Conservation (phyloP, 352 stramenopile genomes). For the Blastocystis sp. region DNA sequence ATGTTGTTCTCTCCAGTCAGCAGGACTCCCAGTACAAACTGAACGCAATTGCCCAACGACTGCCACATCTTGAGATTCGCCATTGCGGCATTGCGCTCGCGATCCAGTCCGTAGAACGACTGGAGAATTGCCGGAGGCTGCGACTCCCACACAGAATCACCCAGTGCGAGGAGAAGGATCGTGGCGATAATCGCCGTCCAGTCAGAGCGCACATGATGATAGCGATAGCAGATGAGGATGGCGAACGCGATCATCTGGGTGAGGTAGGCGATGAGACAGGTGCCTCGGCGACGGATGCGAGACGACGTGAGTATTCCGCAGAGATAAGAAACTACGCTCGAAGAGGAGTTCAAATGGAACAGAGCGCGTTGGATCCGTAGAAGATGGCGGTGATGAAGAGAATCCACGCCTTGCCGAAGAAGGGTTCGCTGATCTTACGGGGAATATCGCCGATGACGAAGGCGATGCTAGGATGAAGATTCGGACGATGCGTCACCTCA, state of each 20-base stretch:
- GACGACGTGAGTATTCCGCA: neutral
- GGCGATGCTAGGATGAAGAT: constrained; percentile 14
- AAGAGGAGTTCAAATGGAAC: neutral
- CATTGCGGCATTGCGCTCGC: constrained; percentile 57
- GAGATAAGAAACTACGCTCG: constrained; percentile 7
- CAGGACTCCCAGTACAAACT: constrained; percentile 52
- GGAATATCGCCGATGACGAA: constrained; percentile 55
- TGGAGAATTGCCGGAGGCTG: constrained; percentile 57
- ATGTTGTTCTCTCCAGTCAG: neutral
- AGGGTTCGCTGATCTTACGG: neutral
- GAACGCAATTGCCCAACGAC: constrained; percentile 36
- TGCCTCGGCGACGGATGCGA: neutral
- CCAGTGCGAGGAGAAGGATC: constrained; percentile 9
- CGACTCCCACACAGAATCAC: constrained; percentile 58
- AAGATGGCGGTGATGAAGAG: constrained; percentile 55
- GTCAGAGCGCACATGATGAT: neutral
- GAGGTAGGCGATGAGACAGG: neutral
- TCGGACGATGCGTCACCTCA: neutral
- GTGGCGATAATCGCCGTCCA: neutral
- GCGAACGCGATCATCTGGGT: constrained; percentile 50
- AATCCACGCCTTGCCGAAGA: neutral
- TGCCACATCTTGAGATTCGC: constrained; percentile 60
- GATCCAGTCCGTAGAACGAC: constrained; percentile 54
- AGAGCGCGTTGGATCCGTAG: constrained; percentile 54
- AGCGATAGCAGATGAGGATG: constrained; percentile 37